A percentile compares a stretch with the other conserved stretches of the same genome.
These are phyloP conservation scores for Lactifluus subvellereus DNA, from an alignment of 768 basidiomycete species.

Conservation along the genomic window DNA sequence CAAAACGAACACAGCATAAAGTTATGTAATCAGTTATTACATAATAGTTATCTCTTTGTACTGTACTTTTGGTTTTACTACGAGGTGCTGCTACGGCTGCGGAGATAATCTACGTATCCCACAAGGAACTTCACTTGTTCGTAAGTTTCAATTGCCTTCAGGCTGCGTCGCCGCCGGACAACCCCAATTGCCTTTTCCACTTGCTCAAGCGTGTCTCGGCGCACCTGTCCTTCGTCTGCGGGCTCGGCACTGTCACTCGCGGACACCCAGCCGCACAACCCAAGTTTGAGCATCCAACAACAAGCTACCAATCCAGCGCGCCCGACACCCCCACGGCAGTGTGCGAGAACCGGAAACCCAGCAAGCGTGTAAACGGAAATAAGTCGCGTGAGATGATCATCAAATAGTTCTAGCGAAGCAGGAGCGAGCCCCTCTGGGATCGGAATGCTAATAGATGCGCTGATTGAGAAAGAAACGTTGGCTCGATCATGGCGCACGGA, in stretches of 20 bases:
- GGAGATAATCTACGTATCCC: constrained; percentile 64
- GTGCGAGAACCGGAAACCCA: constrained; percentile 70
- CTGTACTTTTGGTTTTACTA: neutral
- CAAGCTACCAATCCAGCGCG: constrained; percentile 88
- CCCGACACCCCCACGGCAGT: constrained; percentile 93
- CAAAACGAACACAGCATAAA: too few relatives aligned
- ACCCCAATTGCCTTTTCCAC: constrained; percentile 70
- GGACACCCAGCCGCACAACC: constrained; percentile 71
- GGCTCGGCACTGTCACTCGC: constrained; percentile 7
- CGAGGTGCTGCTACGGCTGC: constrained; percentile 25
- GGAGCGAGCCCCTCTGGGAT: constrained; percentile 89
- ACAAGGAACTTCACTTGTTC: constrained; percentile 86
- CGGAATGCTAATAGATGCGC: constrained; percentile 54
- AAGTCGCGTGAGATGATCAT: constrained; percentile 58
- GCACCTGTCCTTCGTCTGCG: constrained; percentile 25
- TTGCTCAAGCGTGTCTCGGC: constrained; percentile 51
- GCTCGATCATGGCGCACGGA: neutral
- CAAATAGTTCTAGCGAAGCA: constrained; percentile 47
- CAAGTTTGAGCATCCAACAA: constrained; percentile 89
- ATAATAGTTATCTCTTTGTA: constrained; percentile 5
- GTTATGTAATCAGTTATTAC: neutral
- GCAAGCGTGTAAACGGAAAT: constrained; percentile 67
- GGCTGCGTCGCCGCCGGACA: constrained; percentile 67
- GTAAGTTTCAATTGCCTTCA: constrained; percentile 90
- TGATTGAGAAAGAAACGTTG: constrained; percentile 1